Base-by-base conservation (phyloP, 352 stramenopile genomes). In the Phytopythium ostracodes region DNA sequence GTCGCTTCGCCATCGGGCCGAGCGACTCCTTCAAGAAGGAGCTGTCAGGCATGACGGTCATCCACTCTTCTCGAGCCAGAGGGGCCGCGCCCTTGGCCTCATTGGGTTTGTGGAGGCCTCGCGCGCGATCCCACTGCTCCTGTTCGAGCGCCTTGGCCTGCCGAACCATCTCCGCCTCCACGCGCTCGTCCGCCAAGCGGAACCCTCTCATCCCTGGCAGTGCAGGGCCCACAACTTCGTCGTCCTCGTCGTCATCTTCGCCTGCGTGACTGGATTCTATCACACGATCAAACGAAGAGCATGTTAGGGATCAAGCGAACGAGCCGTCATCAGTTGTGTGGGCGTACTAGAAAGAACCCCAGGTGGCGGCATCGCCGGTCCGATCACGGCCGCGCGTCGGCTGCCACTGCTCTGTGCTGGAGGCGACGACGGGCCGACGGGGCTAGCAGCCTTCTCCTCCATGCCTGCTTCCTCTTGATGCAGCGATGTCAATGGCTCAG, bases 21-120 rank as follows among this genome's bases (percentile, higher is more conserved):
- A 95, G 75, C 0, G 81, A 87, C 54, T 91, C 84, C 29, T 91
- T 75, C 20, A 93, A 66, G 38, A 88, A 86, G 24, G 79, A 86
- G 68, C 76, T 86, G 51, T 90, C 75, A 15, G 84, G 83, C 81
- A 93, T 91, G 61, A 89, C 79, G 1, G 81, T 92, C 87, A 96
- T 96, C 87, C 87, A 96, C 31, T 84, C 80, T 68, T 94, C 75
- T 33, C 84, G 81, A 18, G 56, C 53, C 46, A 86, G 33, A 12
- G 69, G 56, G 0, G 64, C 50, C 24, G 58, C 68, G 4, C 53
- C 54, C 18, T 61, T 12, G 17, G 33, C 20, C 24, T 61, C 40
- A 22, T 63, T 56, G 14, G 24, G 47, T 22, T 56, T 36, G 35
- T 4, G 20, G n/a, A 75, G 56, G 2, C 62, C 76, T 25, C 72